Percentiles rank a stretch among this genome's conserved stretches.
Evolutionary conservation across 371 early-diverging fungal species (phyloP).

Genomic region (Saksenaea vasiformis): DNA sequence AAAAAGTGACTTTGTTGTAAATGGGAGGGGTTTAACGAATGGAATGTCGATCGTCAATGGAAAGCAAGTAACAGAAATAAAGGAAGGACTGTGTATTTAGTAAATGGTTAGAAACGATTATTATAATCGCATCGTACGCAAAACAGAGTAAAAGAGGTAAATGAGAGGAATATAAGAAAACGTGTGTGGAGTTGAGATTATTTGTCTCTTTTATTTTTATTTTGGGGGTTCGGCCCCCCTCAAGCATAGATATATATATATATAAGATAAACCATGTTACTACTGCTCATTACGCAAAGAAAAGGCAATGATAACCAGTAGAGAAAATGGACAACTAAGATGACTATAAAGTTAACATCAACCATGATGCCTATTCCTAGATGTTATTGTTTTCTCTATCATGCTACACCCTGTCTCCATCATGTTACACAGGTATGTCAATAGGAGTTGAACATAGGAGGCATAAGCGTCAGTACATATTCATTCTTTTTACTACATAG

Average conservation of each 20-base stretch:
- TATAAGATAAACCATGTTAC: no score
- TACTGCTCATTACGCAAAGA: background rate
- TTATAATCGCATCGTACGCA: background rate
- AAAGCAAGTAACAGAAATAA: background rate
- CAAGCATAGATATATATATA: no score
- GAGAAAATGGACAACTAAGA: background rate
- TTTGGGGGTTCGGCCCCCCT: background rate
- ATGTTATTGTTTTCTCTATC: no score
- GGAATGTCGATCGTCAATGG: background rate
- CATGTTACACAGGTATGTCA: background rate
- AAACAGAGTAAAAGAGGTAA: background rate
- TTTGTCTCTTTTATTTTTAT: background rate
- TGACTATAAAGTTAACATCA: background rate
- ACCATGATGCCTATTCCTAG: background rate
- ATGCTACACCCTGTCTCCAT: no score
- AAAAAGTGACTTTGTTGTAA: conserved; percentile 7
- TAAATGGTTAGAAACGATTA: background rate
- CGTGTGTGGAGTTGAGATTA: background rate
- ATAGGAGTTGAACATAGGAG: background rate
- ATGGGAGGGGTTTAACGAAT: background rate
- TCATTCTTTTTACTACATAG: background rate
- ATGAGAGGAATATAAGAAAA: background rate
- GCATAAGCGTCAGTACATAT: background rate
- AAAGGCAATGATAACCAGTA: background rate
- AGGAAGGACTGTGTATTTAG: background rate